Evolutionary conservation across 2,329 filamentous ascomycete species (phyloP), one percentile per base, ranked within the genome.

Genomic region (Xylariaceae sp.): DNA sequence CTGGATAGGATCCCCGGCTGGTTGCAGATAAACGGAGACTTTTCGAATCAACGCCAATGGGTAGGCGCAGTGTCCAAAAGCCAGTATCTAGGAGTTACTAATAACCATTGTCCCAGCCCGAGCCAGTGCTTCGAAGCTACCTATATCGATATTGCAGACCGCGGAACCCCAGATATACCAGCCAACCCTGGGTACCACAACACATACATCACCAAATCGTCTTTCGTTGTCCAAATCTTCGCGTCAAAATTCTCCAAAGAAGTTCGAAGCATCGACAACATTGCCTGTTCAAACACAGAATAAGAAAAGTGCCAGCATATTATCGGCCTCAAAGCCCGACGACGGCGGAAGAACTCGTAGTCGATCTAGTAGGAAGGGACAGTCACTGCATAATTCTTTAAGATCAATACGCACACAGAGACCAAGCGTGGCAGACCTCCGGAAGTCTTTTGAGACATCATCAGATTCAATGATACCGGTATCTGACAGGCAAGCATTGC

Each of bases 391-490:
- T 38, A 26, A 6, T 11, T 26, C 41, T 13, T 34, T 15, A 3
- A 53, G 19, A 19, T 19, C 39, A 18, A 9, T 34, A 6, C 49
- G 41, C 18, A 43, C 29, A n/a, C 43, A 51, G 30, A 54, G 42
- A 29, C 47, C 41, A 26, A 66, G 62, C 34, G 62, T 66, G 11
- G 60, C 61, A n/a, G 57, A 63, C 39, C 48, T 65, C 42, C 56
- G 63, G 12, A 49, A 50, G 40, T 61, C 60, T 2, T 65, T 66
- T 28, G 62, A 65, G 44, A 26, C 22, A 26, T 26, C 22, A 26
- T 26, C 22, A n/a, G n/a, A n/a, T n/a, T n/a, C n/a, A n/a, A n/a
- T n/a, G n/a, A n/a, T n/a, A n/a, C n/a, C n/a, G 22, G 11, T 11
- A 11, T 11, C 22, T 6, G 22, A 26, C 6, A 11, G 22, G 22